Evolutionary conservation across 2,329 filamentous ascomycete genomes (phyloP).

Genomic region (Trichophyton schoenleinii): DNA sequence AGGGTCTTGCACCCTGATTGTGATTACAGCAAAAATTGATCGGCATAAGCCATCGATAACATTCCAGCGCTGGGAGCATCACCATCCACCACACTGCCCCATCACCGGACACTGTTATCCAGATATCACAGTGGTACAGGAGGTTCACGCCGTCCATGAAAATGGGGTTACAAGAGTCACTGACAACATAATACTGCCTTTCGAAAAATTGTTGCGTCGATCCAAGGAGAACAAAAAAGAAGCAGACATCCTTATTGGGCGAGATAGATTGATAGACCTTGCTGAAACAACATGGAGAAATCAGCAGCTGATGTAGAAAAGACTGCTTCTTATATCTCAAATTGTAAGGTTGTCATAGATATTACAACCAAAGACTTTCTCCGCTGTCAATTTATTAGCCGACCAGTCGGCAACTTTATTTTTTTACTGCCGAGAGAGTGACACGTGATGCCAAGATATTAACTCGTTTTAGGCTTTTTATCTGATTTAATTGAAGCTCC

Average conservation of each 20-base stretch:
- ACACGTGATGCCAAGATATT: too few species aligned
- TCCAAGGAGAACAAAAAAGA: not conserved
- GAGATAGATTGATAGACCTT: not conserved
- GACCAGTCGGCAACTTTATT: too few species aligned
- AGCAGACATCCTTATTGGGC: not conserved
- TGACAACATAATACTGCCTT: not conserved
- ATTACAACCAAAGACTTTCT: too few species aligned
- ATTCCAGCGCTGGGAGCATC: not conserved
- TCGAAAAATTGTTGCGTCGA: not conserved
- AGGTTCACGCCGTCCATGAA: not conserved
- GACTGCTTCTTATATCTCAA: too few species aligned
- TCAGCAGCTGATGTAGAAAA: not conserved
- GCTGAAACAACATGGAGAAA: not conserved
- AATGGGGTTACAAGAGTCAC: not conserved
- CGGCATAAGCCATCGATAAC: not conserved
- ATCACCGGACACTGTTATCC: not conserved
- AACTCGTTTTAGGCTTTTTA: too few species aligned
- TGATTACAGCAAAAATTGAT: conserved; percentile 7
- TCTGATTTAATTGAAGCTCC: too few species aligned
- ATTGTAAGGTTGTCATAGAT: too few species aligned
- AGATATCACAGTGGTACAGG: not conserved
- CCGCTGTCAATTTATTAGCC: too few species aligned
- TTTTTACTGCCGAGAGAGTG: too few species aligned
- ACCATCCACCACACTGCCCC: not conserved
- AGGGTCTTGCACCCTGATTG: conserved; percentile 1